These are phyloP conservation scores for Petunia secreta DNA, from an alignment of 257 asterid genomes.

Conservation along the genomic window DNA sequence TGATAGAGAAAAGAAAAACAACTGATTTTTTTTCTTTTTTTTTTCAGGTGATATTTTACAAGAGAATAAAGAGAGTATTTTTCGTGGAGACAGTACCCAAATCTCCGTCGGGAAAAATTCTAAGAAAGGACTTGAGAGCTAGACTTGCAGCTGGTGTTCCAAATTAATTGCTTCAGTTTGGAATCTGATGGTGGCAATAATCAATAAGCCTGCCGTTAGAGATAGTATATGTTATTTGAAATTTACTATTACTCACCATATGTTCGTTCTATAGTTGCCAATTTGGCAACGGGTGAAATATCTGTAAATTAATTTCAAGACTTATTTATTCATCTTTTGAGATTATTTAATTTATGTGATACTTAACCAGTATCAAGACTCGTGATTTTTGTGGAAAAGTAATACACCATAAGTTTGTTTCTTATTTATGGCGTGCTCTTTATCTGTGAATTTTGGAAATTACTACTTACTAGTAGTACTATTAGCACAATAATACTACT, in stretches of 20 bases:
- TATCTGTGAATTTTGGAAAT: too few species aligned
- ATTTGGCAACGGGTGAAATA: slow-evolving; percentile 3
- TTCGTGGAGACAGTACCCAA: slow-evolving; percentile 78
- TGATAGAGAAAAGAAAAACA: background rate
- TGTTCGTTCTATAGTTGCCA: slow-evolving; percentile 5
- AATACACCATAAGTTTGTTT: background rate
- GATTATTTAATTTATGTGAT: background rate
- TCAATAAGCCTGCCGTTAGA: background rate
- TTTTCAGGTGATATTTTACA: slow-evolving; percentile 82
- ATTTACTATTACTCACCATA: background rate
- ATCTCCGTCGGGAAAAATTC: slow-evolving; percentile 87
- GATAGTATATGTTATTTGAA: background rate
- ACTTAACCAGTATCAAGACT: background rate
- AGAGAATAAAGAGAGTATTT: slow-evolving; percentile 73
- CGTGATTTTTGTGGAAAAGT: background rate
- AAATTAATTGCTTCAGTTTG: slow-evolving; percentile 8
- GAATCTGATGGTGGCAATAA: background rate
- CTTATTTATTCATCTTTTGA: slow-evolving; percentile 8
- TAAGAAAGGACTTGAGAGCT: slow-evolving; percentile 90
- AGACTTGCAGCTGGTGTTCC: slow-evolving; percentile 52
- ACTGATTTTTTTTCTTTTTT: background rate
- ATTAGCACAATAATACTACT: too few species aligned
- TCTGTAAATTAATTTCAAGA: slow-evolving; percentile 21
- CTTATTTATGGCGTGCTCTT: too few species aligned
- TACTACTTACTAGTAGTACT: too few species aligned